These are phyloP conservation scores for Geosmithia morbida DNA, from an alignment of 2,329 filamentous ascomycete genomes.

Conservation along the genomic window DNA sequence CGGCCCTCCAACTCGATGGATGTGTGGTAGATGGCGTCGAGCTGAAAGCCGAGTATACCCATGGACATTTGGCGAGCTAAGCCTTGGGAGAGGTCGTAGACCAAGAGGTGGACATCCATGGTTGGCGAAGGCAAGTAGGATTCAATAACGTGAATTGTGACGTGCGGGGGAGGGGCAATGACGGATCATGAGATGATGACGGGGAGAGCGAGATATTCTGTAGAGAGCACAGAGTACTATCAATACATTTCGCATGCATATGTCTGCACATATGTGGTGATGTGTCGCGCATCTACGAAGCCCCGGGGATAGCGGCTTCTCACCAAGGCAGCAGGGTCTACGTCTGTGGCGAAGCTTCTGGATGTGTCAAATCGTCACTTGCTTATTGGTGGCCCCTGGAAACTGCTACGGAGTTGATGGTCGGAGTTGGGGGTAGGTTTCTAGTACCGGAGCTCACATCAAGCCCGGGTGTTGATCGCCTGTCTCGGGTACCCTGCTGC, in stretches of 20 bases:
- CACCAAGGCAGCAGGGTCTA: not conserved
- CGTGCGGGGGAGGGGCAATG: too few relatives aligned
- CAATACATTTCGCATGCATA: too few relatives aligned
- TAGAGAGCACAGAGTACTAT: too few relatives aligned
- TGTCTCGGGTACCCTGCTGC: too few relatives aligned
- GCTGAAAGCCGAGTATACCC: constrained; percentile 39
- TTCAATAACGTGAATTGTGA: not conserved
- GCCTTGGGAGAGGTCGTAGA: constrained; percentile 63
- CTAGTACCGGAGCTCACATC: too few relatives aligned
- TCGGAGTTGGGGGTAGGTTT: too few relatives aligned
- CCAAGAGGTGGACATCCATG: constrained; percentile 66
- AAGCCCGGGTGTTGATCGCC: too few relatives aligned
- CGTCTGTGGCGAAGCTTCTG: constrained; percentile 1
- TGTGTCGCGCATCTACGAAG: not conserved
- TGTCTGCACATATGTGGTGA: not conserved
- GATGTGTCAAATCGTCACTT: not conserved
- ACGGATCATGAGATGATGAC: too few relatives aligned
- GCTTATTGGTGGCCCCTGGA: too few relatives aligned
- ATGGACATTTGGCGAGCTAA: constrained; percentile 40
- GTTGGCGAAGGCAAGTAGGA: not conserved
- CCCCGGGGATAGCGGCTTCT: not conserved
- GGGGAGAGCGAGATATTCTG: not conserved
- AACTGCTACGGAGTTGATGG: too few relatives aligned
- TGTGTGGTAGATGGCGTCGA: constrained; percentile 93
- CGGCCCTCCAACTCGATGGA: constrained; percentile 71